These are phyloP conservation scores for Chrysophaeum taylorii DNA, from an alignment of 352 stramenopile genomes.

Conservation along the genomic window DNA sequence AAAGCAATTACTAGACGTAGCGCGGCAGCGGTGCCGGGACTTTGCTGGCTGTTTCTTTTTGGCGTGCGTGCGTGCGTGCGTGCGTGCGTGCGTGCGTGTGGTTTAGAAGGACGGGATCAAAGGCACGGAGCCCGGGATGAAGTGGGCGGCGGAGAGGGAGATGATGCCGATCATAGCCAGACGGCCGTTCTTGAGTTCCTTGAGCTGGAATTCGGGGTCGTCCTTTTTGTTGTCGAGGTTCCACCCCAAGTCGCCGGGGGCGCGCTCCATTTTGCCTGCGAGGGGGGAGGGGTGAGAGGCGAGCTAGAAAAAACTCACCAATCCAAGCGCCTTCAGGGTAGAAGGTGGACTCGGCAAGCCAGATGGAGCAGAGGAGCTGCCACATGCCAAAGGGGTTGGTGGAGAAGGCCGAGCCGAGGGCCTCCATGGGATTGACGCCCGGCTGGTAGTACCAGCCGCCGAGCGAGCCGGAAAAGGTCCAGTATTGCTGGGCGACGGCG, in stretches of 20 bases:
- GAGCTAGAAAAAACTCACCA: too few relatives aligned
- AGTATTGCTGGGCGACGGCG: not conserved
- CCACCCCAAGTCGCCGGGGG: not conserved
- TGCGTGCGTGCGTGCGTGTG: too few relatives aligned
- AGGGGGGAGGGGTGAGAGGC: too few relatives aligned
- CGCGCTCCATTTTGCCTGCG: not conserved
- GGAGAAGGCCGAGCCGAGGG: not conserved
- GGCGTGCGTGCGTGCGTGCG: too few relatives aligned
- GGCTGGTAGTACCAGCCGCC: not conserved
- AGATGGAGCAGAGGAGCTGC: constrained; percentile 2
- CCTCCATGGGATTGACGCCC: constrained; percentile 3
- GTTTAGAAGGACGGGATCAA: too few relatives aligned
- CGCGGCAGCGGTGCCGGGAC: too few relatives aligned
- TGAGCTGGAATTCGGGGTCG: not conserved
- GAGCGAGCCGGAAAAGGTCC: not conserved
- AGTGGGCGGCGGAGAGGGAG: not conserved
- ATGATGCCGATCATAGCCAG: constrained; percentile 1
- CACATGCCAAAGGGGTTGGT: not conserved
- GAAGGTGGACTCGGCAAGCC: not conserved
- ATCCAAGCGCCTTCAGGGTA: constrained; percentile 5
- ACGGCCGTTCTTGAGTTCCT: constrained; percentile 10
- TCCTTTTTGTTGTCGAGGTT: not conserved
- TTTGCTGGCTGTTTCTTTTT: too few relatives aligned
- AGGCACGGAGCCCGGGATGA: constrained; percentile 4
- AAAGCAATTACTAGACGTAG: too few relatives aligned